Base-by-base conservation (phyloP, 176 grass and related monocot species). In the Thinopyrum elongatum region DNA sequence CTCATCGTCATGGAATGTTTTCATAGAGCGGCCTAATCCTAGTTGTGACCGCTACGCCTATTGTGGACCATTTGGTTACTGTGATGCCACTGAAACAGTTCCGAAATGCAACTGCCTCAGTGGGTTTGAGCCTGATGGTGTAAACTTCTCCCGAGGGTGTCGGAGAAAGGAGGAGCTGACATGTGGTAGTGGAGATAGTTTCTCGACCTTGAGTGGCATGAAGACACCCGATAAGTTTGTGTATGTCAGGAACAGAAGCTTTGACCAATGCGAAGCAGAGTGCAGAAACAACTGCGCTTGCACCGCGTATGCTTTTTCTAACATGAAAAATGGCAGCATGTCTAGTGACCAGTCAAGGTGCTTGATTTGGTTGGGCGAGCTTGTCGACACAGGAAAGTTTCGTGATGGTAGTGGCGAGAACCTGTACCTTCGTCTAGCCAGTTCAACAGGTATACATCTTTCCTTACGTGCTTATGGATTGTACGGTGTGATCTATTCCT, bases 211-310 rank as follows among this genome's bases (percentile, higher is more conserved):
- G 41, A 33, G 42, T 22, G 23, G 19, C 4, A 87, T 74, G 79
- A 87, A 57, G 70, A 41, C 25, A 3, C 42, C 86, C 5, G 86
- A 82, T 46, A 82, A 87, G 44, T 87, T 76, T 9, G 51, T 82
- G 70, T 41, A 82, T 6, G 5, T 87, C 17, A 38, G 42, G 58
- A 82, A 82, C 31, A 67, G 25, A 82, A 87, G 70, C 70, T 76
- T 82, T 2, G 57, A 89, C 23, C 26, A 80, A 55, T 90, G 78
- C 21, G 30, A 60, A 14, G 84, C 60, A 59, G 69, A 87, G 65
- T 95, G 90, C 47, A 84, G 65, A 15, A 14, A 11, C 15, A 82
- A 84, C 69, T 95, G 93, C 73, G 82, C 90, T 1, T 95, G 91
- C 28, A 55, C 53, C 19, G 93, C 81, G 1, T 93, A 95, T 73